These are phyloP conservation scores for Fusarium bactridioides DNA, from an alignment of 2,329 filamentous ascomycete species.

Conservation along the genomic window DNA sequence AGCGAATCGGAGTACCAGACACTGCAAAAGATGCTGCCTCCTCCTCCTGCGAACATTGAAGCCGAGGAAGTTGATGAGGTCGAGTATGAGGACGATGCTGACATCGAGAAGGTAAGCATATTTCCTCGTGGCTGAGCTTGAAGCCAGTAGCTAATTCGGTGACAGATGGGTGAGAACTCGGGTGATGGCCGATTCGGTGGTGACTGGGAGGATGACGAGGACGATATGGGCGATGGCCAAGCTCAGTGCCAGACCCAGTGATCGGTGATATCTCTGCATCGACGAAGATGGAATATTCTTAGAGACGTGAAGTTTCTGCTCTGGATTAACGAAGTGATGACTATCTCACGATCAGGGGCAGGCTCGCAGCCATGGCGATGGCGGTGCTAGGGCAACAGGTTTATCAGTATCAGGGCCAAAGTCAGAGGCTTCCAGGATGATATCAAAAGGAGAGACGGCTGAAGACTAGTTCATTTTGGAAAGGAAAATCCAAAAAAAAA, in stretches of 20 bases:
- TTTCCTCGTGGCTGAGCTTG: neutral
- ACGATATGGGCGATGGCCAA: slow-evolving; percentile 70
- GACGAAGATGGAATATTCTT: slow-evolving; percentile 12
- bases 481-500: slow-evolving; percentile 20
- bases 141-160: slow-evolving; percentile 17
- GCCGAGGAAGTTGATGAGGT: slow-evolving; percentile 86
- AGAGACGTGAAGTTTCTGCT: slow-evolving; percentile 18
- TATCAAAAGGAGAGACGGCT: slow-evolving; percentile 11
- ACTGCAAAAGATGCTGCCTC: slow-evolving; percentile 79
- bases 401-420: neutral
- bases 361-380: slow-evolving; percentile 4
- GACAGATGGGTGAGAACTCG: slow-evolving; percentile 74
- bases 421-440: neutral
- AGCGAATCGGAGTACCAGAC: slow-evolving; percentile 74
- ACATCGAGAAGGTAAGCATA: slow-evolving; percentile 75
- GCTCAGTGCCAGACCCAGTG: slow-evolving; percentile 80
- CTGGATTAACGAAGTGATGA: slow-evolving; percentile 40
- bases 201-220: slow-evolving; percentile 73
- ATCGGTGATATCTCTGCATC: slow-evolving; percentile 30
- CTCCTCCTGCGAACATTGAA: slow-evolving; percentile 66
- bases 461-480: slow-evolving; percentile 6
- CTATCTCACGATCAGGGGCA: slow-evolving; percentile 30
- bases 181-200: slow-evolving; percentile 71
- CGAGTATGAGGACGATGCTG: slow-evolving; percentile 81
- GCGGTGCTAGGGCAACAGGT: neutral